Conservation (phyloP, 768 basidiomycete genomes). For the Boletales sp. region DNA sequence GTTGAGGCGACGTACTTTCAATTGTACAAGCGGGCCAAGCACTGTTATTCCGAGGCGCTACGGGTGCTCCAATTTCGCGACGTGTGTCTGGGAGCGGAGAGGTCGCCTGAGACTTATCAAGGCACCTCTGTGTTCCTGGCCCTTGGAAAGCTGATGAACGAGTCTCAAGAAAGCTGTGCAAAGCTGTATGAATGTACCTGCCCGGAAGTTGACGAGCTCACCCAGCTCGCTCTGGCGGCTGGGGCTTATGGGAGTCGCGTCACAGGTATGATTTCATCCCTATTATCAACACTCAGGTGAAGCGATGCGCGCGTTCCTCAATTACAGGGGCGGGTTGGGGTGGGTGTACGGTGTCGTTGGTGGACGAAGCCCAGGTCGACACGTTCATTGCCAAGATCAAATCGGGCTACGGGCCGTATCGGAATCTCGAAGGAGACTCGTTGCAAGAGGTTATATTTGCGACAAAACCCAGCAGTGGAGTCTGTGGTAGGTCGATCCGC, state of each 20-base stretch:
- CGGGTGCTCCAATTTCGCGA: conserved; percentile 78
- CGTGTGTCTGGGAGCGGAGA: conserved; percentile 49
- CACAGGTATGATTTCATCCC: conserved; percentile 51
- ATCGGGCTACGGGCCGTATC: conserved; percentile 62
- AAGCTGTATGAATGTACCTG: conserved; percentile 76
- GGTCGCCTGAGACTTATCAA: conserved; percentile 12
- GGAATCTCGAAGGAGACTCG: conserved; percentile 51
- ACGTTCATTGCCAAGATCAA: conserved; percentile 61
- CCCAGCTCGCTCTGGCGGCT: conserved; percentile 55
- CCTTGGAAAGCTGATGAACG: conserved; percentile 75
- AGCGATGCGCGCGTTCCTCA: neutral
- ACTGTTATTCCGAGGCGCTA: conserved; percentile 77
- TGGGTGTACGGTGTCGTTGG: conserved; percentile 82
- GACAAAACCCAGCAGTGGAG: conserved; percentile 79
- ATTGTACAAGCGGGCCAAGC: conserved; percentile 76
- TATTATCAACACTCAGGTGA: neutral
- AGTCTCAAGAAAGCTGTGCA: conserved; percentile 69
- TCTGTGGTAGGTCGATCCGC: conserved; percentile 56
- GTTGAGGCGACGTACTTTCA: conserved; percentile 82
- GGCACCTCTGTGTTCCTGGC: conserved; percentile 35
- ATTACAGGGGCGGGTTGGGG: conserved; percentile 83
- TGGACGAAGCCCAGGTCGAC: conserved; percentile 59
- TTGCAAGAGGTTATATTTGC: conserved; percentile 73
- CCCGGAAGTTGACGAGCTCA: conserved; percentile 71
- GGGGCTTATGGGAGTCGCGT: conserved; percentile 81